Evolutionary conservation across 192 early-diverging fungal species (phyloP).

Genomic region (Coemansia sp.): DNA sequence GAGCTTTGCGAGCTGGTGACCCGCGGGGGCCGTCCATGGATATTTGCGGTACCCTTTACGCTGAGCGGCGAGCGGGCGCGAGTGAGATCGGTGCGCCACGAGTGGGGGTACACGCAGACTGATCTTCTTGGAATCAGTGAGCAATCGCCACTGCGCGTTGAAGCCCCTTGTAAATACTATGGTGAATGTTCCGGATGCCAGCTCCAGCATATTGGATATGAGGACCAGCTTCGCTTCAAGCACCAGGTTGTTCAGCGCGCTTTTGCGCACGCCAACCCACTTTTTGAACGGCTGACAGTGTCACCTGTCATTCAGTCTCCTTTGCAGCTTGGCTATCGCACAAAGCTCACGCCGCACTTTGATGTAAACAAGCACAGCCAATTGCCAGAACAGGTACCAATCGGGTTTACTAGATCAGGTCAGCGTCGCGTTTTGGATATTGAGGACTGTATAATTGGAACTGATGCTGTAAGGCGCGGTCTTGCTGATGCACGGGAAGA

Average conservation of each 20-base stretch:
- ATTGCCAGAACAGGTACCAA: slow-evolving; percentile 41
- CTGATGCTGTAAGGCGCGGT: slow-evolving; percentile 59
- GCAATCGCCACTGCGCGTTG: slow-evolving; percentile 34
- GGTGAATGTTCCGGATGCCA: slow-evolving; percentile 62
- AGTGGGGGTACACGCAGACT: slow-evolving; percentile 51
- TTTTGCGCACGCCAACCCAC: slow-evolving; percentile 49
- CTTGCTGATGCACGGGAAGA: slow-evolving; percentile 48
- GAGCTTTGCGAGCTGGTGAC: slow-evolving; percentile 26
- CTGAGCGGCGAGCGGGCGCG: slow-evolving; percentile 37
- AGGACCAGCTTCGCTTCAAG: slow-evolving; percentile 63
- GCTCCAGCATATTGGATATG: slow-evolving; percentile 61
- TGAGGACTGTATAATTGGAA: slow-evolving; percentile 65
- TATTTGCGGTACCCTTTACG: slow-evolving; percentile 38
- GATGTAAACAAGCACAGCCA: slow-evolving; percentile 51
- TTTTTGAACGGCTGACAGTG: slow-evolving; percentile 47
- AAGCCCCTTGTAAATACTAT: slow-evolving; percentile 63
- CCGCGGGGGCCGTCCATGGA: slow-evolving; percentile 37
- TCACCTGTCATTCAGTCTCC: slow-evolving; percentile 55
- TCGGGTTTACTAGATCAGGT: slow-evolving; percentile 62
- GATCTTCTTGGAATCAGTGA: slow-evolving; percentile 34
- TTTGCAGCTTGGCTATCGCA: slow-evolving; percentile 59
- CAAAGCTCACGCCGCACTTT: slow-evolving; percentile 69
- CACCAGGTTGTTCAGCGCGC: slow-evolving; percentile 56
- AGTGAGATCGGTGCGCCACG: slow-evolving; percentile 41
- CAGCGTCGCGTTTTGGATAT: slow-evolving; percentile 64